Conservation (phyloP, 2,329 filamentous ascomycete genomes). For the Eurotiales sp. region DNA sequence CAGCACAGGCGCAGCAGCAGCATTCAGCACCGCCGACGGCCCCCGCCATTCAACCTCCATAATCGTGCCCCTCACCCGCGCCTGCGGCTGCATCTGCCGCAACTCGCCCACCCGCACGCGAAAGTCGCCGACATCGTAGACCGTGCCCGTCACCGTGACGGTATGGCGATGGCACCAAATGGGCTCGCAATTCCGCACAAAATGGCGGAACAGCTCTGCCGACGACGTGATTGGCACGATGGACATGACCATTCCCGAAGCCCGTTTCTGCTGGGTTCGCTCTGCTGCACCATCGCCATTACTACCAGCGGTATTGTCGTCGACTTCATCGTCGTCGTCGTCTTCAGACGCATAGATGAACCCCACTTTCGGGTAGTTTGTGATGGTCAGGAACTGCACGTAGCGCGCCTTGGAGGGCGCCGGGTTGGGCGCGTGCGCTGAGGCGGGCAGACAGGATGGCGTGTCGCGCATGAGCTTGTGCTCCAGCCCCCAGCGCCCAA, state of each 20-base stretch:
- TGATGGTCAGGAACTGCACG: conserved; percentile 41
- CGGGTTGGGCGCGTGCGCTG: conserved; percentile 26
- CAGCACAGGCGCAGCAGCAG: conserved; percentile 20
- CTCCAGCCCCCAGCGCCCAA: conserved; percentile 39
- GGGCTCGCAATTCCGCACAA: conserved; percentile 38
- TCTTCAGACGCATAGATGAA: conserved; percentile 40
- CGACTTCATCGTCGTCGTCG: conserved; percentile 1
- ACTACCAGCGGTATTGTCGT: too few relatives aligned
- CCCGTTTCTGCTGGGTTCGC: conserved; percentile 1
- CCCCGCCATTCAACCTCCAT: conserved; percentile 44
- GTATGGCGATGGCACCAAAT: conserved; percentile 42
- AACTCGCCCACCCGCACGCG: conserved; percentile 42
- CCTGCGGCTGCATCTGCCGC: conserved; percentile 36
- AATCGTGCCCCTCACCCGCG: conserved; percentile 38
- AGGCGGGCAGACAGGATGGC: conserved; percentile 35
- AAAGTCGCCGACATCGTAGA: conserved; percentile 43
- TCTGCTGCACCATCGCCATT: neutral
- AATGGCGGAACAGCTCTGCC: conserved; percentile 36
- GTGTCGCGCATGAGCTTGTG: conserved; percentile 44
- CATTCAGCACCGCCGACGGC: conserved; percentile 32
- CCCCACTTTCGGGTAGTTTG: conserved; percentile 37
- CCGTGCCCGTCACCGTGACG: conserved; percentile 32
- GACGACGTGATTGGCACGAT: conserved; percentile 34
- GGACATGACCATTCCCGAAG: conserved; percentile 35
- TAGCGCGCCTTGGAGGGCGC: conserved; percentile 30